A percentile compares a stretch with the other conserved stretches of the same genome.
Evolutionary conservation across 169 alveolate genomes (phyloP).

Genomic region (Babesia bovis): DNA sequence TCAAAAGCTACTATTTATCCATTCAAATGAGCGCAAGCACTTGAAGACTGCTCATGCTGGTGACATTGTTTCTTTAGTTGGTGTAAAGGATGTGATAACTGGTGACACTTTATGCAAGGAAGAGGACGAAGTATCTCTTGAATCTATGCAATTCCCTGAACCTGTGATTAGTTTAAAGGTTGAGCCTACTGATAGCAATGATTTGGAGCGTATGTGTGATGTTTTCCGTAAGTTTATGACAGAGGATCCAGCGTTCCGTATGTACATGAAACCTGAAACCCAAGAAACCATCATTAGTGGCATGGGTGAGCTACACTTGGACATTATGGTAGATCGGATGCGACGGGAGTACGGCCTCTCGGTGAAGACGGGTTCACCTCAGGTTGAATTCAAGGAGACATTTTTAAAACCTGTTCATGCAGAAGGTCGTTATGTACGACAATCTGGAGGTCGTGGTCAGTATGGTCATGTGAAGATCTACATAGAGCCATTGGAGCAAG

Average conservation of each 20-base stretch:
- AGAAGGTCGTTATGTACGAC: conserved; percentile 76
- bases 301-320: conserved; percentile 95
- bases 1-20: conserved; percentile 81
- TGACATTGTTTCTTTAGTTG: conserved; percentile 78
- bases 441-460: conserved; percentile 88
- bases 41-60: conserved; percentile 76
- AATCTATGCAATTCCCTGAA: conserved; percentile 81
- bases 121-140: conserved; percentile 70
- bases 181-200: conserved; percentile 70
- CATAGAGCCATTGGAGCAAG: conserved; percentile 81
- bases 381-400: conserved; percentile 89
- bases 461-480: conserved; percentile 83
- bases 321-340: conserved; percentile 89
- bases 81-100: conserved; percentile 80
- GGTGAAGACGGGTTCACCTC: conserved; percentile 86
- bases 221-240: conserved; percentile 76
- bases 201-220: conserved; percentile 77
- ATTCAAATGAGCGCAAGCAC: conserved; percentile 81
- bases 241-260: conserved; percentile 81
- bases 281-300: conserved; percentile 87
- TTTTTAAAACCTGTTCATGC: conserved; percentile 71
- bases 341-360: conserved; percentile 86
- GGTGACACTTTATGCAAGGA: conserved; percentile 84
- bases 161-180: conserved; percentile 81
- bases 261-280: conserved; percentile 81